Evolutionary conservation across 208 protist genomes (phyloP).

Genomic region (Leishmania martiniquensis): DNA sequence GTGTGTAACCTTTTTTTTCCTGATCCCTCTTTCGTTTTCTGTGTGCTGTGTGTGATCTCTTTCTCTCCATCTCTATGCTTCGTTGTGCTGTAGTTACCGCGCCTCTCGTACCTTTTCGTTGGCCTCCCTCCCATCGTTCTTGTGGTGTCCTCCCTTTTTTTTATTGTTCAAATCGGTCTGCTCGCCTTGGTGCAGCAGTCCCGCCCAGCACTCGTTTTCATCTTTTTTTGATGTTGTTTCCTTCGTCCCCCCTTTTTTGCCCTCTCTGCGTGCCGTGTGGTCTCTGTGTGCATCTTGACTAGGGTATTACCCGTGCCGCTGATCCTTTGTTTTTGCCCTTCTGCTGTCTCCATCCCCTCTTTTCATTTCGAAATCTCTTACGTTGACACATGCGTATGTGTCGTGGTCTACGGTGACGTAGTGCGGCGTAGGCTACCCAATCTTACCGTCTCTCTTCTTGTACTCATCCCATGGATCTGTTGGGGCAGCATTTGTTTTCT

Average conservation of each 20-base stretch:
- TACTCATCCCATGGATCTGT: neutral
- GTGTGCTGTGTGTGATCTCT: neutral
- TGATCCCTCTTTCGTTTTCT: slow-evolving; percentile 12
- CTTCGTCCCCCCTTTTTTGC: neutral
- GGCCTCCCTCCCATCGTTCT: neutral
- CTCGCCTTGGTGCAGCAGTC: neutral
- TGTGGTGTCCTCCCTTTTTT: neutral
- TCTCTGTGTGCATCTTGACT: neutral
- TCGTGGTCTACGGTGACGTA: neutral
- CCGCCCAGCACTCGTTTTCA: neutral
- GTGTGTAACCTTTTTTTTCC: neutral
- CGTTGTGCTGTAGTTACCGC: too few species aligned
- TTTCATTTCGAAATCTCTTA: too few species aligned
- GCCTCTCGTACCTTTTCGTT: neutral
- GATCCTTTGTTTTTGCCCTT: neutral
- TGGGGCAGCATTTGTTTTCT: too few species aligned
- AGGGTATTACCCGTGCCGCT: neutral
- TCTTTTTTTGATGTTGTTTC: slow-evolving; percentile 9
- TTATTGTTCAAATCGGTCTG: neutral
- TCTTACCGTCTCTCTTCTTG: neutral
- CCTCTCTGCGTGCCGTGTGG: neutral
- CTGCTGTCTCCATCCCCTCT: neutral
- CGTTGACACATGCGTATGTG: neutral
- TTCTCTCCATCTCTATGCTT: slow-evolving; percentile 2
- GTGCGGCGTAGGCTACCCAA: neutral